Evolutionary conservation across 306 rosid genomes (phyloP).

Genomic region (Canavalia ensiformis): DNA sequence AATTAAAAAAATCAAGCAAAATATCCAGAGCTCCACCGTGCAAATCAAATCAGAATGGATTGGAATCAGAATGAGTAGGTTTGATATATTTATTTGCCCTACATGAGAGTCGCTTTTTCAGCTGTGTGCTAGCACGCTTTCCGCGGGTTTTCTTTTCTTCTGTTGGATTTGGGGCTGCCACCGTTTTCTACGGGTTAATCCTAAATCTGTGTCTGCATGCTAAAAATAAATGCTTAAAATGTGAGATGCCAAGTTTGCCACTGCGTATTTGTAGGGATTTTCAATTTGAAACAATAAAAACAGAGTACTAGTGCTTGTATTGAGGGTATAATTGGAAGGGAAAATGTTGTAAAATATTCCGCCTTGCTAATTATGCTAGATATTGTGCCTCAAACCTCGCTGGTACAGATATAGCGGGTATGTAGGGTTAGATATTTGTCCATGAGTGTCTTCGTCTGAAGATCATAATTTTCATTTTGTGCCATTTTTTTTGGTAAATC

Average conservation of each 20-base stretch:
- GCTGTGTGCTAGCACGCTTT: background rate
- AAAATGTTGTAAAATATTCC: background rate
- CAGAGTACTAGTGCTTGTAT: background rate
- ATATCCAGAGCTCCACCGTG: background rate
- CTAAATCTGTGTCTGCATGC: background rate
- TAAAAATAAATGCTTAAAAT: background rate
- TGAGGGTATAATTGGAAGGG: background rate
- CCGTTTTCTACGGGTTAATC: conserved; percentile 12
- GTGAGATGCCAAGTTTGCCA: conserved; percentile 24
- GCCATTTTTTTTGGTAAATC: background rate
- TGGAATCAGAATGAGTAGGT: background rate
- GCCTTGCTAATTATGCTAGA: background rate
- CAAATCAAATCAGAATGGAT: background rate
- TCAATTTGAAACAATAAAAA: background rate
- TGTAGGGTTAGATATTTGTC: background rate
- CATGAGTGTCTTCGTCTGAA: background rate
- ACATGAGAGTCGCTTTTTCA: background rate
- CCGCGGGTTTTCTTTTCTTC: background rate
- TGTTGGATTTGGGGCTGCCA: background rate
- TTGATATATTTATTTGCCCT: background rate
- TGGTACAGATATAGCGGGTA: background rate
- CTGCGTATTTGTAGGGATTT: background rate
- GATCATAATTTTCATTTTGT: background rate
- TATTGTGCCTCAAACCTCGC: conserved; percentile 15
- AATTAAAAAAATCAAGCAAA: background rate